These are phyloP conservation scores for Aspergillus sergii DNA, from an alignment of 2,329 filamentous ascomycete genomes.

Conservation along the genomic window DNA sequence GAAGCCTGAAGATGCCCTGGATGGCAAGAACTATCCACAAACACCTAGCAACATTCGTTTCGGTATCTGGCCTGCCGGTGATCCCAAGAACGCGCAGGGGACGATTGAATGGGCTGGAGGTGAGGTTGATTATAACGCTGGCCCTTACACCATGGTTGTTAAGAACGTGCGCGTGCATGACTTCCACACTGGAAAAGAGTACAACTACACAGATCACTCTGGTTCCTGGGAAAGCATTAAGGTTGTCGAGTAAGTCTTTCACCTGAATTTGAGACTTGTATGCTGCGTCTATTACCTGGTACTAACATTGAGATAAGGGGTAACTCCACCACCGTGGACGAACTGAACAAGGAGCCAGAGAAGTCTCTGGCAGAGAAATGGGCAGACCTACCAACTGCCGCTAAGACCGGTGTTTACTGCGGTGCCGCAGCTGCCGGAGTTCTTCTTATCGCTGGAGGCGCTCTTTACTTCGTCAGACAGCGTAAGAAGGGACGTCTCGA, in stretches of 20 bases:
- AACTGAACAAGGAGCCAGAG: constrained; percentile 38
- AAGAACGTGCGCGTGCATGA: constrained; percentile 61
- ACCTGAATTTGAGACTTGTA: too few species aligned
- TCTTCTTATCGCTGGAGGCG: constrained; percentile 37
- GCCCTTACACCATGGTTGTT: constrained; percentile 74
- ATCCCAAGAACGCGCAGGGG: constrained; percentile 34
- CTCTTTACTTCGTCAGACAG: constrained; percentile 54
- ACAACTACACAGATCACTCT: constrained; percentile 63
- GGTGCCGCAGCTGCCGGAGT: constrained; percentile 40
- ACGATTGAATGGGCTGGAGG: constrained; percentile 72
- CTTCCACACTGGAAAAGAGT: constrained; percentile 65
- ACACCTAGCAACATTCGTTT: constrained; percentile 73
- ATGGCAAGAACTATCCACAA: constrained; percentile 66
- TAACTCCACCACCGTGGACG: constrained; percentile 54
- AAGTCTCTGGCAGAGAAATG: constrained; percentile 45
- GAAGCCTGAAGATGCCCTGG: constrained; percentile 58
- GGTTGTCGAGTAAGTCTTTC: constrained; percentile 44
- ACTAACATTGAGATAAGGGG: constrained; percentile 57
- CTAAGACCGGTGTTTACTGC: constrained; percentile 52
- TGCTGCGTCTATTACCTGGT: not conserved
- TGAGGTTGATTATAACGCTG: constrained; percentile 64
- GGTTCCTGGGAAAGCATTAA: constrained; percentile 69
- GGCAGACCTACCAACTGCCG: constrained; percentile 47
- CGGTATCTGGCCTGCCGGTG: constrained; percentile 69
- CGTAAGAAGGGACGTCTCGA: constrained; percentile 54